Evolutionary conservation across 495 filamentous ascomycete genomes (phyloP), one percentile per base, ranked within the genome.

Genomic region (Hypoxylon fragiforme): DNA sequence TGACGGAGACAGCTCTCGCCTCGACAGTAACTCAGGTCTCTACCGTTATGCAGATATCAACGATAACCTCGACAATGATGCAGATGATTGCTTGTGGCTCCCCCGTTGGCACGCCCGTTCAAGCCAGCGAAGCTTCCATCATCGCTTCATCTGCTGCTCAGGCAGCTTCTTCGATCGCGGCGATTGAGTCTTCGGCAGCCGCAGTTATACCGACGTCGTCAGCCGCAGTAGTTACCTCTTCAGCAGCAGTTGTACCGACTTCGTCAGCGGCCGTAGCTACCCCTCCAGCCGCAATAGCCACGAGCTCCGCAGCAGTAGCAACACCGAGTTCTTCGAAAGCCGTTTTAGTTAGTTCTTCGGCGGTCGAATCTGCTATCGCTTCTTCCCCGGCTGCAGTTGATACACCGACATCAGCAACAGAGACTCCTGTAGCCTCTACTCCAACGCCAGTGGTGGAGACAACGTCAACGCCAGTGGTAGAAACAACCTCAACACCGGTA

Each of bases 1-100:
- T 72, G 24, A 77, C 73, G 36, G 63, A 73, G 51, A 76, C 73
- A 2, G 72, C 70, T 1, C 57, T 72, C 14, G 68, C 70, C 11
- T 64, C 64, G 7, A 76, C 72, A 16, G 56, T 66, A 3, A 66
- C 63, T 11, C 47, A 65, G 16, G 1, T 56, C 12, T 22, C 50
- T 24, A 57, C 54, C 11, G 19, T 49, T 20, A 44, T 45, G 22
- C 35, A 66, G 21, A n/a, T 50, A 18, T 47, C 50, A 7, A 66
- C 63, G 8, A 48, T 60, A n/a, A 66, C 63, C 9, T 4, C 24
- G 24, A 28, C 24, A 32, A 61, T 67, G 56, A 47, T 58, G 50
- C 60, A 67, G 41, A 62, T 60, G 44, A 60, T 63, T 30, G 63
- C 60, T 3, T 60, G 63, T 44, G 60, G 60, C 0, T 18, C 48